Evolutionary conservation across 164 flowering plant genomes (phyloP), one percentile per base, ranked within the genome.

Genomic region (Platanus orientalis): DNA sequence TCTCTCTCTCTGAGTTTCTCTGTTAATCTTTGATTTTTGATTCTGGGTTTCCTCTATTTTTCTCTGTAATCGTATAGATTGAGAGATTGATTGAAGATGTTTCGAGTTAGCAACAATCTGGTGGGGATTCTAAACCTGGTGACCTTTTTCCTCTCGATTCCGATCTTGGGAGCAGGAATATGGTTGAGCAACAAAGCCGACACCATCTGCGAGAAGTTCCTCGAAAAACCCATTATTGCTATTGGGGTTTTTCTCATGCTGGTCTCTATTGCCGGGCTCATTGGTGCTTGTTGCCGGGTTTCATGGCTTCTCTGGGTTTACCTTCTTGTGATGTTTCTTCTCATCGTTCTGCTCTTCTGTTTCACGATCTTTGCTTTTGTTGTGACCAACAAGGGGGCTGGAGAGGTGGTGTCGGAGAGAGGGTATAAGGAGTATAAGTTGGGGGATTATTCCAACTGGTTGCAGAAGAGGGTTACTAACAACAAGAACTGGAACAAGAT

Each of bases 361-460:
- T 77, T 80, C 78, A 77, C 81, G 11, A 49, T 82, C 50, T 79
- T 82, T 60, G 83, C 84, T 3, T 78, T 84, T 44, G 79, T 75
- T 14, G 83, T 84, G 14, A 80, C 84, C n/a, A 76, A 75, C 56
- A 75, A 76, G 23, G 85, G 84, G 13, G 82, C 81, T 13, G 83
- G 88, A 1, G 40, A 78, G 62, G 69, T 48, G 7, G 13, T 78
- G 39, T 68, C 79, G 0, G 65, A 54, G 0, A 65, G 63, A 48
- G 84, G 84, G 26, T 81, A 76, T 47, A 84, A 78, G 70, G 88
- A 84, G 71, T 84, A 81, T 61, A 61, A 61, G 44, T 66, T 81
- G 4, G 84, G 80, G 0, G 84, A 76, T 58, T 84, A 80, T 61
- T 76, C 83, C 0, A 68, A 75, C 16, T 81, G 88, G 88, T 54